Percentiles rank a stretch among this genome's conserved stretches.
These are phyloP conservation scores for Nakataea oryzae DNA, from an alignment of 2,329 filamentous ascomycete species.

Conservation along the genomic window DNA sequence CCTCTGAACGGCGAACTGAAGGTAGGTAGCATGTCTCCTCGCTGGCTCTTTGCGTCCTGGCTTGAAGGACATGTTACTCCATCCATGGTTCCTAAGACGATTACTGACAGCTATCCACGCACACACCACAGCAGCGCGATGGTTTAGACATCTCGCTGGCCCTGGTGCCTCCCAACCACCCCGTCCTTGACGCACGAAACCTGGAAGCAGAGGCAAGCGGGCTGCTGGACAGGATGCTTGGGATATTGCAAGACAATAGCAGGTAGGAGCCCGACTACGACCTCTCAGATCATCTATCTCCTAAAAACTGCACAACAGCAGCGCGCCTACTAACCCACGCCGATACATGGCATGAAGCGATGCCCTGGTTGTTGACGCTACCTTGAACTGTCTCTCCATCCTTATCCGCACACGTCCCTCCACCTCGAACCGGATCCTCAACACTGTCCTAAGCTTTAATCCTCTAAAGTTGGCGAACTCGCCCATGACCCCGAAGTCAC, in stretches of 20 bases:
- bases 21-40: constrained; percentile 45
- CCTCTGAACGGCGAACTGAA: constrained; percentile 71
- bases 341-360: constrained; percentile 48
- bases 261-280: constrained; percentile 46
- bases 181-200: constrained; percentile 65
- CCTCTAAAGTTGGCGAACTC: constrained; percentile 71
- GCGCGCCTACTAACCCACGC: neutral
- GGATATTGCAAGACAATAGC: constrained; percentile 74
- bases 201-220: constrained; percentile 91
- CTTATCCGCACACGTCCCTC: constrained; percentile 73
- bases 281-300: neutral
- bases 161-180: constrained; percentile 74
- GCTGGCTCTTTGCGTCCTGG: neutral
- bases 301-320: too few relatives aligned
- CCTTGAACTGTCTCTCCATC: constrained; percentile 76
- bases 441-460: constrained; percentile 81
- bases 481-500: constrained; percentile 66
- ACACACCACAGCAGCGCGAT: constrained; percentile 38
- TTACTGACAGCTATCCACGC: neutral
- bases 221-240: constrained; percentile 77
- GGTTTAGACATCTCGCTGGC: constrained; percentile 79
- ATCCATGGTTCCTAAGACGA: neutral
- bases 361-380: constrained; percentile 79
- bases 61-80: neutral
- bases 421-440: constrained; percentile 76